Evolutionary conservation across 1,284 basidiomycete genomes (phyloP).

Genomic region (Irpex sp.): DNA sequence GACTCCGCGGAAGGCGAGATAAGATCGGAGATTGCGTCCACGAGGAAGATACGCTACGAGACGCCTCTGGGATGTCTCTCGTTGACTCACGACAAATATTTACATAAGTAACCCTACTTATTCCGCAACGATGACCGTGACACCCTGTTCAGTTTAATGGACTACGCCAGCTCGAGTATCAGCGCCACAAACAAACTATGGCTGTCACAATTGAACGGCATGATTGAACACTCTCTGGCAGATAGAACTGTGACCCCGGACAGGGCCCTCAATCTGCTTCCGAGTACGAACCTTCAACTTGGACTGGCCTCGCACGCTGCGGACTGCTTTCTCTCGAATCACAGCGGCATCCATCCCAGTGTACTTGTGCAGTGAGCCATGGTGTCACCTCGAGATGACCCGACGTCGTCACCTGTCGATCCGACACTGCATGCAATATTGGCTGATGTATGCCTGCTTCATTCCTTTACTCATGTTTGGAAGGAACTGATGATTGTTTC

Average conservation of each 20-base stretch:
- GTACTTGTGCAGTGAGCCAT: not conserved
- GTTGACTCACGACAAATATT: not conserved
- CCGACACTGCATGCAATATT: conserved; percentile 11
- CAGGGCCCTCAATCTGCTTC: not conserved
- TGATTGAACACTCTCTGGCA: not conserved
- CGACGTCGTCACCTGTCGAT: not conserved
- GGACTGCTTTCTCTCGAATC: not conserved
- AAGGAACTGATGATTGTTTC: not conserved
- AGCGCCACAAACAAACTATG: no score
- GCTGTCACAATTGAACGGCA: not conserved
- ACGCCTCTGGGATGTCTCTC: no score
- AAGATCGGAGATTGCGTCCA: not conserved
- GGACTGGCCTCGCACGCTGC: not conserved
- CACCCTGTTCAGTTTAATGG: no score
- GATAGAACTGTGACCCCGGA: not conserved
- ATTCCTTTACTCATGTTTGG: not conserved
- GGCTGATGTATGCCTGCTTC: conserved; percentile 15
- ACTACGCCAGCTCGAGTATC: no score
- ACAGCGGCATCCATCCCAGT: not conserved
- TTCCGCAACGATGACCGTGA: no score
- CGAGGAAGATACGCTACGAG: not conserved
- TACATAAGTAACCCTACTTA: no score
- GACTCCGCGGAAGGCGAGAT: not conserved
- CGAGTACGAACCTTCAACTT: not conserved
- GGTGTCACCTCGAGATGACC: not conserved